phyloP scores from a whole-genome alignment of 2,329 filamentous ascomycete species.

The Anisogramma anomala region DNA sequence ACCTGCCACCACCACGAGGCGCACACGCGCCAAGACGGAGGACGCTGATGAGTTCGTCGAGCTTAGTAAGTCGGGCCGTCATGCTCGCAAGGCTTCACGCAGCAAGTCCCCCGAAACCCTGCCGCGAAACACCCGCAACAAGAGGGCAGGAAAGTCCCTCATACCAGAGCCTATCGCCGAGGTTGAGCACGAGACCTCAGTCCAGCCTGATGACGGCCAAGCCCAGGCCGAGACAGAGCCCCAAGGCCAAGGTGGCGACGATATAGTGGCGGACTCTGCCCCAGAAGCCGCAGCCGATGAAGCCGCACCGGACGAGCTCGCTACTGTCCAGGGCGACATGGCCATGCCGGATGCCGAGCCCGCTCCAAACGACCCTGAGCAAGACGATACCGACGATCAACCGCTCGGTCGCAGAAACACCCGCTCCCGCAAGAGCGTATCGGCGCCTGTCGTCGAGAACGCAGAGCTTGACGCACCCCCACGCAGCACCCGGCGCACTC shows the following conservation, averaged over 20 bases:
- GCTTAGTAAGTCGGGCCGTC: constrained; percentile 49
- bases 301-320: constrained; percentile 19
- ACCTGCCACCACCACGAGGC: constrained; percentile 28
- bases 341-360: constrained; percentile 20
- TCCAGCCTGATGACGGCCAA: constrained; percentile 15
- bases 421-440: constrained; percentile 16
- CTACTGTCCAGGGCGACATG: constrained; percentile 6
- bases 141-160: constrained; percentile 39
- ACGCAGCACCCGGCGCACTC: constrained; percentile 5
- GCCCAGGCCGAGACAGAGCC: constrained; percentile 24
- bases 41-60: constrained; percentile 45
- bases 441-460: constrained; percentile 19
- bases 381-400: constrained; percentile 22
- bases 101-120: constrained; percentile 46
- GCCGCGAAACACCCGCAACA: constrained; percentile 30
- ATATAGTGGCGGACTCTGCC: constrained; percentile 15
- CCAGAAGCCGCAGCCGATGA: constrained; percentile 5
- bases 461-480: constrained; percentile 15
- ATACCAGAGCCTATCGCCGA: constrained; percentile 39
- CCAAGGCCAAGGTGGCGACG: constrained; percentile 11
- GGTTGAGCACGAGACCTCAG: constrained; percentile 39
- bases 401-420: constrained; percentile 9
- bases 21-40: constrained; percentile 44
- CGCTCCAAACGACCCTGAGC: constrained; percentile 15
- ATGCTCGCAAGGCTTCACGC: constrained; percentile 38